Evolutionary conservation across 345 rosid species (phyloP), one percentile per base, ranked within the genome.

Genomic region (Arabis hirsuta): DNA sequence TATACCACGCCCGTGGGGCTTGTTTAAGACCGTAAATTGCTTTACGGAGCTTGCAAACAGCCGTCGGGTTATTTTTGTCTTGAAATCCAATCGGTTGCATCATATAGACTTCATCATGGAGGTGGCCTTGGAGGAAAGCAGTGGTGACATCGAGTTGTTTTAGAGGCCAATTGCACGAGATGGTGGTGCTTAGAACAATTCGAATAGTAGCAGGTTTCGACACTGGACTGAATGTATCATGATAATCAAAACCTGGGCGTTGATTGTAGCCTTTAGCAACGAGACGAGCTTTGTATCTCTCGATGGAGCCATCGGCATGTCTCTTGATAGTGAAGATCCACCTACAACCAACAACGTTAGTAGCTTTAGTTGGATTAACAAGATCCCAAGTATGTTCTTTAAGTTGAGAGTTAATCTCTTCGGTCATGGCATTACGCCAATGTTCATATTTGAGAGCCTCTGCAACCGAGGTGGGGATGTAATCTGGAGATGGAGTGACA

Each of bases 401-500:
- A 7, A 9, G 2, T 7, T 47, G 52, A 1, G 10, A 16, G 4
- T 47, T 19, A 0, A 47, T 47, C 4, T 19, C 26, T 0, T 16
- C 26, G 16, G 5, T 16, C 52, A 47, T 47, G 1, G 52, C 26
- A 1, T 16, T 3, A 7, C 26, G 26, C 52, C 52, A 47, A 16
- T 19, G 10, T 1, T 10, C 3, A 7, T 4, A 0, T 1, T 9
- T 16, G 0, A 47, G 24, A 47, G 52, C 52, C 8, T 47, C 50
- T 0, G 19, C 20, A 6, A 45, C 50, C 0, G 9, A 12, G 2
- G 3, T 14, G 3, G 20, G 50, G 6, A 14, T 14, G 16, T 0
- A 2, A 31, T 31, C 6, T 2, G 3, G 1, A 0, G 8, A 3
- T 1, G 2, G 52, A 3, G 52, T 0, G 3, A 47, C 2, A 0